Base-by-base conservation (phyloP, 306 rosid species). In the Begonia loranthoides region DNA sequence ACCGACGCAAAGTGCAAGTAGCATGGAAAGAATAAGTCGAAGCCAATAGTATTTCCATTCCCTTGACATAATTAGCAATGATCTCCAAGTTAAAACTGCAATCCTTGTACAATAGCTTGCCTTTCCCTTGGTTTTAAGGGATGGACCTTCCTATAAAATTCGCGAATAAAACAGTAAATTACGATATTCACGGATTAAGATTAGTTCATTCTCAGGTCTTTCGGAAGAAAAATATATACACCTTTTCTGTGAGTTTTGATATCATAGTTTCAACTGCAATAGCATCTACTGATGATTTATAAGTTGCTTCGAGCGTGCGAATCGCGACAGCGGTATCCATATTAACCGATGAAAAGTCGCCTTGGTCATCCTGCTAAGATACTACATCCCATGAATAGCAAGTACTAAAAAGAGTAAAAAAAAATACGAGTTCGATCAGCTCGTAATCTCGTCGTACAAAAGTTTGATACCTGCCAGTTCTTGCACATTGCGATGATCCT, bases 241-340 rank as follows among this genome's bases (percentile, higher is more conserved):
- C 99, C 87, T 78, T 83, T 56, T 86, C 99, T 40, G 93, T 80
- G 61, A 92, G 93, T 66, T 80, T 86, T 65, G 76, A 33, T 68
- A 92, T 76, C 94, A 79, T 83, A 54, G 83, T 80, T 81, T 92
- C 99, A 67, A 79, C 94, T 2, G 99, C 76, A 67, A 77, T 84
- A 50, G 99, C 95, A 70, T 86, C 99, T 17, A 86, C 87, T 17
- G 99, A 92, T 67, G 99, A 70, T 73, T 87, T 86, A 60, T 80
- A 92, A 43, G 99, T 92, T 33, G 99, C 96, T 78, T 92, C 96
- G 52, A 92, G 94, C 45, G 99, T 92, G 54, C 96, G 94, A 59
- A 92, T 92, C 40, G 99, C 99, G 58, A 92, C 99, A 52, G 99
- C 95, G 17, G 99, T 92, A 68, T 92, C 99, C 99, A 92, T 92